Evolutionary conservation across 2,329 filamentous ascomycete species (phyloP), one percentile per base, ranked within the genome.

Genomic region (Penicillium thymicola): DNA sequence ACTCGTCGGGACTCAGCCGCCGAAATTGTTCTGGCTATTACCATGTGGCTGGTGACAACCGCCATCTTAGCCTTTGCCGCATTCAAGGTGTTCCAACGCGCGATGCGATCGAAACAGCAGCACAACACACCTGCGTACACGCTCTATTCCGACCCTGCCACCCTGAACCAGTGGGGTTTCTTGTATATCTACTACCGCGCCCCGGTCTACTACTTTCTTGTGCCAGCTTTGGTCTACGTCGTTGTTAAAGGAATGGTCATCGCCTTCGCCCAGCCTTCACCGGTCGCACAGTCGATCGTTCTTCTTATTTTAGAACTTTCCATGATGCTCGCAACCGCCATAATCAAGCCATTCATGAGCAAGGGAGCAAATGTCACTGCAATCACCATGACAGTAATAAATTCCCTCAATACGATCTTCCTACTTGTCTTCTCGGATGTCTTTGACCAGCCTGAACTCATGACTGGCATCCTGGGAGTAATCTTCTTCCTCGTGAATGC

Each of bases 121-220:
- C 92, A 97, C 81, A 92, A 93, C 76, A 96, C 96, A 77, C 91
- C 93, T 28, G 92, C 92, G 25, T 97, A 97, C 76, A 96, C 96
- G 64, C 86, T 97, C 60, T 97, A 95, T 78, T 96, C 93, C 4
- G 92, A 97, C 68, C 92, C 92, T 21, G 85, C 90, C 62, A 88
- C 90, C 45, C 83, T 97, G 62, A 96, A 96, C 83, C 96, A 96
- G 77, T 97, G 92, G 92, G 93, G 93, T 25, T 97, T 97, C 81
- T 84, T 97, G 63, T 97, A 97, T 71, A 90, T 97, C 36, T 92
- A 96, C 75, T 97, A 96, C 82, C 89, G 92, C 69, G 93, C 93
- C 30, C 92, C 92, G 4, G 90, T 91, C 37, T 97, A 96, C 82
- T 97, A 93, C 80, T 97, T 93, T 76, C 90, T 97, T 66, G 83